These are phyloP conservation scores for Phaeoacremonium minimum DNA, from an alignment of 2,329 filamentous ascomycete genomes.

Conservation along the genomic window DNA sequence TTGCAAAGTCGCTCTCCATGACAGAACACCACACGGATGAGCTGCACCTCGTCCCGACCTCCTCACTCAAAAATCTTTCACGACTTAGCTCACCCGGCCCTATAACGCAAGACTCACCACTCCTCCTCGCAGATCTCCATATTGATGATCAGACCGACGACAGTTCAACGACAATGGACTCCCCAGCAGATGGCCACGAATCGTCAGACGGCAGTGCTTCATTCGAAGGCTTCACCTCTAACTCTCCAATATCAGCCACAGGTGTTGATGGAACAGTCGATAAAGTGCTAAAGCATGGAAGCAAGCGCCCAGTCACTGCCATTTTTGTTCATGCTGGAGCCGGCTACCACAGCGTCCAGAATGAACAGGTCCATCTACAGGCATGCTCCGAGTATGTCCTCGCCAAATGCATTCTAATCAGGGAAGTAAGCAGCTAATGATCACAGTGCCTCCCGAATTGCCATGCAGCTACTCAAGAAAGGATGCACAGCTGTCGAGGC, in stretches of 20 bases:
- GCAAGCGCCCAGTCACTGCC: constrained; percentile 40
- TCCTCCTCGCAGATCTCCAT: no score
- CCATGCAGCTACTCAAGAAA: constrained; percentile 73
- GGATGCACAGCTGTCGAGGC: constrained; percentile 83
- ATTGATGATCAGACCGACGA: no score
- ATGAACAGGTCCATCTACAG: constrained; percentile 78
- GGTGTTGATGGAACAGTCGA: constrained; percentile 37
- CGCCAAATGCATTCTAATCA: background rate
- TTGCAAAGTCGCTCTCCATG: no score
- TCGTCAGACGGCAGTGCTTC: no score
- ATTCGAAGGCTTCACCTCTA: constrained; percentile 2
- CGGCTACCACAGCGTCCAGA: constrained; percentile 84
- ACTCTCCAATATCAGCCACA: constrained; percentile 8
- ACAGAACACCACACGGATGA: no score
- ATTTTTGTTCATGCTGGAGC: constrained; percentile 96
- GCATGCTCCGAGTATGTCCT: constrained; percentile 79
- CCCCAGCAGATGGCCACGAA: no score
- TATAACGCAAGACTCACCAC: no score
- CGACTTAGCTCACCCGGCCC: no score
- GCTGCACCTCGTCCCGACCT: no score
- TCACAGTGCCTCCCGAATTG: constrained; percentile 72
- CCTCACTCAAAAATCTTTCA: no score
- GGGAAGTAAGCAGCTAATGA: background rate
- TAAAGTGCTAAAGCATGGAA: constrained; percentile 28
- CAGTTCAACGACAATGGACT: no score